These are phyloP conservation scores for Diplodia mutila DNA, from an alignment of 2,329 filamentous ascomycete genomes.

Conservation along the genomic window DNA sequence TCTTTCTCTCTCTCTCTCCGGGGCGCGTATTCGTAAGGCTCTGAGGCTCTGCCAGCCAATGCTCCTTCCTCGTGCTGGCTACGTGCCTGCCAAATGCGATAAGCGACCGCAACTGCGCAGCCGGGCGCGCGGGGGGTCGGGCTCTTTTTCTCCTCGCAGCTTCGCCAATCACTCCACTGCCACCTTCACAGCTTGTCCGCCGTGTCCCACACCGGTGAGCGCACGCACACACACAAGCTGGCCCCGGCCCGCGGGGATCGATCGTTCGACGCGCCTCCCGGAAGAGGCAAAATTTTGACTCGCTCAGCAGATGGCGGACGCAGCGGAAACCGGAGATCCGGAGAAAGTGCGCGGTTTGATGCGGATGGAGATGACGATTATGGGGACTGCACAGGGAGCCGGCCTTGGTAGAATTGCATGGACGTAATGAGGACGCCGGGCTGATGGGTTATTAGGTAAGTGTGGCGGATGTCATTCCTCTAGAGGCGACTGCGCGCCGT, in stretches of 20 bases:
- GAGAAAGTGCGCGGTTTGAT: not conserved
- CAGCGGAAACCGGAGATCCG: not conserved
- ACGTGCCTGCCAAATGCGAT: no score
- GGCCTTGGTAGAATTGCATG: not conserved
- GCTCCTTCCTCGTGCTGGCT: not conserved
- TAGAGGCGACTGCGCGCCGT: conserved; percentile 1
- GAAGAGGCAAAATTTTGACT: not conserved
- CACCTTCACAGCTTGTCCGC: not conserved
- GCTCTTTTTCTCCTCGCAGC: not conserved
- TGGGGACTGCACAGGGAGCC: not conserved
- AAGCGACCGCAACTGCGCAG: not conserved
- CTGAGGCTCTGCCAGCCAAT: not conserved
- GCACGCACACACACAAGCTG: not conserved
- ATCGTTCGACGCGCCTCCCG: not conserved
- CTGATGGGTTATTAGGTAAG: conserved; percentile 22
- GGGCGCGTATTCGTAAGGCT: not conserved
- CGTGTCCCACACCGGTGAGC: conserved; percentile 16
- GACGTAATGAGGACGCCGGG: conserved; percentile 17
- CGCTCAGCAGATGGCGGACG: not conserved
- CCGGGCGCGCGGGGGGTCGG: not conserved
- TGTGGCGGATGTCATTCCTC: conserved; percentile 20
- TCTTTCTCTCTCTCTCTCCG: not conserved
- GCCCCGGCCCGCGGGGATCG: not conserved
- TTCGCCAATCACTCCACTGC: not conserved
- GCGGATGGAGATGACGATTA: not conserved